A percentile compares a stretch with the other conserved stretches of the same genome.
Conservation (phyloP, 2,329 filamentous ascomycete species). For the Exophiala sp. region DNA sequence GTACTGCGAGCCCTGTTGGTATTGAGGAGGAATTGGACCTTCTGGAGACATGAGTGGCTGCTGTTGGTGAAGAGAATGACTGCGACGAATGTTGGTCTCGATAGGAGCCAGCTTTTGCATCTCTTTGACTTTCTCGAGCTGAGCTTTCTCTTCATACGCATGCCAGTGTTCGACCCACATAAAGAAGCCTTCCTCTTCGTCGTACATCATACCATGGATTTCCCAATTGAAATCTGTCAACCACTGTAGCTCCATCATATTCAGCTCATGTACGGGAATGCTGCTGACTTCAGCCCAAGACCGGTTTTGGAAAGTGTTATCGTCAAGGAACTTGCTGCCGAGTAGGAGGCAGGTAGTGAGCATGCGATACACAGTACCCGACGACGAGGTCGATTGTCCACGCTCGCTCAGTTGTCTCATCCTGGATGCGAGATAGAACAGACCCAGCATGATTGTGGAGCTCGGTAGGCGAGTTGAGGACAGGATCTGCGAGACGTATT, state of each 20-base stretch:
- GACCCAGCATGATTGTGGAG: conserved; percentile 83
- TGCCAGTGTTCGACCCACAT: conserved; percentile 66
- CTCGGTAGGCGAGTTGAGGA: conserved; percentile 86
- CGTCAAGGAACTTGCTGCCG: conserved; percentile 92
- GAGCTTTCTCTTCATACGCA: conserved; percentile 54
- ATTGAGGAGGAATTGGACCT: conserved; percentile 49
- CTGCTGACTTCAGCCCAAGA: conserved; percentile 96
- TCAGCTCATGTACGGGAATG: conserved; percentile 78
- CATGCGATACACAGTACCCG: conserved; percentile 78
- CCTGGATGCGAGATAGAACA: conserved; percentile 83
- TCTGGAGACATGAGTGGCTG: conserved; percentile 48
- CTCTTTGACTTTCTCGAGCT: conserved; percentile 44
- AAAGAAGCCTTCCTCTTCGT: conserved; percentile 65
- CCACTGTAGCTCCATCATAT: conserved; percentile 84
- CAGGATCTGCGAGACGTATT: conserved; percentile 87
- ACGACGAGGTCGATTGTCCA: conserved; percentile 54
- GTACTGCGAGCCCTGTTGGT: conserved; percentile 44
- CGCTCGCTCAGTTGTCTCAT: conserved; percentile 68
- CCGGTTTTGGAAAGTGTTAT: conserved; percentile 99
- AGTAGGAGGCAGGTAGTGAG: conserved; percentile 80
- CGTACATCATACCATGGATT: conserved; percentile 79
- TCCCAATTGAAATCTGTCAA: conserved; percentile 76
- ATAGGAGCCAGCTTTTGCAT: conserved; percentile 57
- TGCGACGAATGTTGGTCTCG: conserved; percentile 60
- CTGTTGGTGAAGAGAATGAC: conserved; percentile 47